Base-by-base conservation (phyloP, 305 asterid genomes). In the Andrographis paniculata region DNA sequence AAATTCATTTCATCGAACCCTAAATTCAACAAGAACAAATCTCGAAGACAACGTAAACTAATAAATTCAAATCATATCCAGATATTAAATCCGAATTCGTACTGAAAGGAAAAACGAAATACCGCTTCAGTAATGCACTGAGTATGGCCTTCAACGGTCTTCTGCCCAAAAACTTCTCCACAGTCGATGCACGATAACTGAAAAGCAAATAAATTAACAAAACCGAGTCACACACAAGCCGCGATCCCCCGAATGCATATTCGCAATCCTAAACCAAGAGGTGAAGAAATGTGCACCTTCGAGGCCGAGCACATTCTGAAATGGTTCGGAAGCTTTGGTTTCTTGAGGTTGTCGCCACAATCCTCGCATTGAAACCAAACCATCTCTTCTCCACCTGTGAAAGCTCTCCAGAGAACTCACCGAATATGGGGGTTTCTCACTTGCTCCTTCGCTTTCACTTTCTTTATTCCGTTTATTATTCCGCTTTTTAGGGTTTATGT, bases 281-380 rank as follows among this genome's bases (percentile, higher is more conserved):
- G 8, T 4, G 6, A 8, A 24, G 8, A 24, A 33, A 33, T 9
- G 12, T 0, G 43, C 30, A 89, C 98, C 92, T 78, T 91, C 57
- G 41, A 76, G n/a, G 98, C 96, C 61, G 92, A 91, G 76, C 98
- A 91, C 39, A 39, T 42, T 53, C 95, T 68, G 64, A 86, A 91
- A 63, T 91, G 98, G 50, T 58, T 66, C 17, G 92, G 82, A 52
- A 91, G 84, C 77, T 91, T 91, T 19, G 96, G 94, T 55, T 91
- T 91, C 78, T 89, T 86, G 14, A 89, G 78, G 58, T 89, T 78
- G 73, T 82, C 96, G 17, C 98, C 98, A 38, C 95, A 89, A 44
- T 78, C 98, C 70, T 89, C 98, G 57, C 98, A 89, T 75, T 86
- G 96, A 78, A 89, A 89, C 98, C 98, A 89, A 66, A 89, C 98